Base-by-base conservation (phyloP, 2,329 filamentous ascomycete species). In the Verticillium longisporum region DNA sequence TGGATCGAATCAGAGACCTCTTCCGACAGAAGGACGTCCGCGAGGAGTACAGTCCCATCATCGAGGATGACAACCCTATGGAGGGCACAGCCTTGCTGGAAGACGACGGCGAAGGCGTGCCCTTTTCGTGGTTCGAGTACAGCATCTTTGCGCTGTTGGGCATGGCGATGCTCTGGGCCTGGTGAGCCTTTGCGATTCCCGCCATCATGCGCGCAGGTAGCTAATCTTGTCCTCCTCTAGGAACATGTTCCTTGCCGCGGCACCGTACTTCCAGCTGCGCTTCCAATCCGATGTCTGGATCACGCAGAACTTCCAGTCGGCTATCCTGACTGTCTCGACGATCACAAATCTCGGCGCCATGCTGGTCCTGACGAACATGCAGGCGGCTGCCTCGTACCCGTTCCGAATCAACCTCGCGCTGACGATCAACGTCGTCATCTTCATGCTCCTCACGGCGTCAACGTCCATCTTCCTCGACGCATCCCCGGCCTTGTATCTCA, bases 191-290 rank as follows among this genome's bases (percentile, higher is more conserved):
- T 33, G 32, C 31, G 21, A 36, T 61, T 11, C n/a, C 50, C 58
- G 38, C 18, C n/a, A n/a, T 36, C 37, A 26, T 34, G 26, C n/a
- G 31, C 55, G 36, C 56, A 54, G 14, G 31, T 33, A 65, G 38
- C 33, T 53, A 57, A 57, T 65, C 53, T 6, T 60, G 54, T 60
- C 15, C 26, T 55, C 26, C 4, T 6, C 14, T 32, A 94, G 92
- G 92, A 98, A 98, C 79, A 97, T 97, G 94, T 97, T 98, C 74
- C 85, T 98, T 67, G 94, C 95, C 56, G 92, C 94, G 9, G 91
- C 92, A 1, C 92, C 94, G 5, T 98, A 98, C 79, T 97, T 98
- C 77, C 87, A 93, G 70, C 82, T 80, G 57, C 91, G 94, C 67
- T 96, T 98, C 74, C 78, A 83, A 55, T 80, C 82, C 63, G 85